Evolutionary conservation across 2,329 filamentous ascomycete genomes (phyloP), one percentile per base, ranked within the genome.

Genomic region (Claviceps purpurea): DNA sequence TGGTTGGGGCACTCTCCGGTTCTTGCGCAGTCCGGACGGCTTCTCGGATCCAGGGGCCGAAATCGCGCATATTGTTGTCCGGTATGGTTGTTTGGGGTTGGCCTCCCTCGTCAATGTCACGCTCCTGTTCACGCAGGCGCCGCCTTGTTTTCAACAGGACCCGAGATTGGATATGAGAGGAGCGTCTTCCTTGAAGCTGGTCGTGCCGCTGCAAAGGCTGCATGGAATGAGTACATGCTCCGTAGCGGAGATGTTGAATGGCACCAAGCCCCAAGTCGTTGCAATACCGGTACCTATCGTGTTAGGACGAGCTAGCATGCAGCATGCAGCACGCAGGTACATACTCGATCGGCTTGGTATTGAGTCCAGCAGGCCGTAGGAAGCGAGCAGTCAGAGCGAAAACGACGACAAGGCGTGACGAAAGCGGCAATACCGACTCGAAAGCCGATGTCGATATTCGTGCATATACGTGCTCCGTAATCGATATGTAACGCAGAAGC

Each of bases 171-270:
- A 49, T 37, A 34, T 46, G 34, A 46, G 24, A 38, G 43, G 37
- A 41, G 37, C 22, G 34, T 18, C 37, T 53, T 50, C 50, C 45
- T 48, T 38, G 44, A 24, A 39, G 18, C 30, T 20, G 24, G 37
- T 38, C 37, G 22, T 46, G 49, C 48, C 47, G 49, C 52, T 47
- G 24, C 47, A 52, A 52, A 41, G 11, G 41, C 42, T 50, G 49
- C 50, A 49, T 47, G 38, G 47, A 42, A 47, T 52, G 52, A 54
- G 41, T 47, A 34, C 10, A 34, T 30, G 10, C 26, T 30, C 26
- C 26, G 26, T 30, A 26, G 38, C 50, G 53, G 49, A 52, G 50
- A 38, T 40, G 50, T 45, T 45, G 30, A 52, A 46, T 26, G 46
- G 47, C 50, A 18, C 20, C 50, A 45, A 34, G 43, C 20, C 52